phyloP scores from a whole-genome alignment of 345 rosid species.

The Balakata baccata region DNA sequence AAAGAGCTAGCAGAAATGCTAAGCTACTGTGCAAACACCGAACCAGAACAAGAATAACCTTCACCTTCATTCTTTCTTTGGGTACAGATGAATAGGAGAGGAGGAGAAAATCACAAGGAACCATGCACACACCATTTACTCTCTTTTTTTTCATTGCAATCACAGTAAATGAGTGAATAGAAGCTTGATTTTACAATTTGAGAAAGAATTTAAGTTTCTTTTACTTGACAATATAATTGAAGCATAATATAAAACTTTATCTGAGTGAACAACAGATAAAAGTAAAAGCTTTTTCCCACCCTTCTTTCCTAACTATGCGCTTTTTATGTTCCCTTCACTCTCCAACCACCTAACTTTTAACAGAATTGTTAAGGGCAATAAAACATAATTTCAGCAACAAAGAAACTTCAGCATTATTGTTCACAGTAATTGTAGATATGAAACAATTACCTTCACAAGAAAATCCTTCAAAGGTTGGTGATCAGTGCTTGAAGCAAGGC shows the following conservation, averaged over 20 bases:
- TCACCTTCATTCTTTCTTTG: background rate
- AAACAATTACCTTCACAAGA: conserved; percentile 62
- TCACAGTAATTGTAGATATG: background rate
- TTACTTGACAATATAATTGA: background rate
- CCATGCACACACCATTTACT: background rate
- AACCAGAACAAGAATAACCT: background rate
- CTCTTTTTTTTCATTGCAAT: background rate
- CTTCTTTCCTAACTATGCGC: background rate
- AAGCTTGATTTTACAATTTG: background rate
- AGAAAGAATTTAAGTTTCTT: background rate
- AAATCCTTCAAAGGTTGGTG: conserved; percentile 64
- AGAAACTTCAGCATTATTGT: conserved; percentile 3
- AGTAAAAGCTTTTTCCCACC: background rate
- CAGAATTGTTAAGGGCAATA: background rate
- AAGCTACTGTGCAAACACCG: background rate
- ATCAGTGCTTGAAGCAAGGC: conserved; percentile 55
- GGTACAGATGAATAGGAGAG: no score
- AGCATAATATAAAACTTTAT: background rate
- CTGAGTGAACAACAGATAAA: background rate
- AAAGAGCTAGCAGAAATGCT: background rate
- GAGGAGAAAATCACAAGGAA: background rate
- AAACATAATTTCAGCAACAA: background rate
- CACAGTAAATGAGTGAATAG: background rate
- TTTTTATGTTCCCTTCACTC: background rate
- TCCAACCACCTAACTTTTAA: background rate